Percentiles rank a stretch among this genome's conserved stretches.
phyloP scores from a whole-genome alignment of 1,139 yeast genomes.

The Pneumocystis wakefieldiae region DNA sequence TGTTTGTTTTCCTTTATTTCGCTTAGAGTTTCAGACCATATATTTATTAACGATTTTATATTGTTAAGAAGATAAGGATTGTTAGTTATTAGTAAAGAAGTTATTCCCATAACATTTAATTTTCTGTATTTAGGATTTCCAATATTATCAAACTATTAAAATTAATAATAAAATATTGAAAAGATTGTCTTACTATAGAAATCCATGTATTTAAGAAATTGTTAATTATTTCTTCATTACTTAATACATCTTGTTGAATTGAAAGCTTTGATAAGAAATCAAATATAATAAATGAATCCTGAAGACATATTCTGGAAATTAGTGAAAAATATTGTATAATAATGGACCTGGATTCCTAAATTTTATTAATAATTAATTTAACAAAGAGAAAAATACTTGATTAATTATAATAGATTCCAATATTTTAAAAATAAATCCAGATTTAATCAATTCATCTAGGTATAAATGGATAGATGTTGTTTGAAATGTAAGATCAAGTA shows the following conservation, averaged over 20 bases:
- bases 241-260: constrained; percentile 3
- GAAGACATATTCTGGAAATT: constrained; percentile 12
- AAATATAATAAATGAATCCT: constrained; percentile 11
- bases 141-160: constrained; percentile 30
- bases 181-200: constrained; percentile 20
- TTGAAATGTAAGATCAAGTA: constrained; percentile 13
- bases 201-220: constrained; percentile 16
- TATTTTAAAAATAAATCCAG: constrained; percentile 13
- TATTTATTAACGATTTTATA: constrained; percentile 4
- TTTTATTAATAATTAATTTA: not conserved
- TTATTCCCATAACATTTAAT: constrained; percentile 44
- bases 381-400: not conserved
- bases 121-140: constrained; percentile 59
- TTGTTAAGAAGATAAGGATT: constrained; percentile 5
- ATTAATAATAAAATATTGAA: constrained; percentile 10
- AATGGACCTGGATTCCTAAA: constrained; percentile 11
- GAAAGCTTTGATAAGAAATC: constrained; percentile 10
- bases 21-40: constrained; percentile 13
- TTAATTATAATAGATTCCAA: constrained; percentile 9
- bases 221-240: constrained; percentile 7
- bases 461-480: constrained; percentile 7
- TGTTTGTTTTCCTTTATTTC: constrained; percentile 11
- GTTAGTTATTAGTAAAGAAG: constrained; percentile 27
- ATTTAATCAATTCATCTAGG: constrained; percentile 9
- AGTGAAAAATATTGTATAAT: constrained; percentile 13